Percentiles rank a stretch among this genome's conserved stretches.
Evolutionary conservation across 2,329 filamentous ascomycete species (phyloP).

Genomic region (Fusarium nanum): DNA sequence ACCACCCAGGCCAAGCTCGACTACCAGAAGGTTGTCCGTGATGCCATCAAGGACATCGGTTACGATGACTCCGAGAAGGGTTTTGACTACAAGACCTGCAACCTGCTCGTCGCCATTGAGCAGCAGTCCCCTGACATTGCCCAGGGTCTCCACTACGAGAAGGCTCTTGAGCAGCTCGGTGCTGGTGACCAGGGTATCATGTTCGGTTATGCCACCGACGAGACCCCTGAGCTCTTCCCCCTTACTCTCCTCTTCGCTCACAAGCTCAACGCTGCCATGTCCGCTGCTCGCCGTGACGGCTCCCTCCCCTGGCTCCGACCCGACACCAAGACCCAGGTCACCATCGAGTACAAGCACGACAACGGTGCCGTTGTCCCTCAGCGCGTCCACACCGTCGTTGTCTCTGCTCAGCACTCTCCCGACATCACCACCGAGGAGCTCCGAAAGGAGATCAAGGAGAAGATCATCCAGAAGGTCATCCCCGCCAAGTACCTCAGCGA

Average conservation of each 20-base stretch:
- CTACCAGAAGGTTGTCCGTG: conserved; percentile 97
- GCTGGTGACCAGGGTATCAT: conserved; percentile 99
- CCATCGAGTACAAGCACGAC: conserved; percentile 98
- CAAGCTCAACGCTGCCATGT: conserved; percentile 97
- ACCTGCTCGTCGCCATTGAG: conserved; percentile 98
- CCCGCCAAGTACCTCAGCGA: conserved; percentile 92
- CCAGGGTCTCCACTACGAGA: conserved; percentile 97
- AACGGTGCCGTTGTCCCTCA: conserved; percentile 90
- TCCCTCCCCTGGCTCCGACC: conserved; percentile 93
- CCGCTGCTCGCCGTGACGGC: conserved; percentile 86
- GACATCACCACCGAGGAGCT: conserved; percentile 91
- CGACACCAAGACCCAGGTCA: conserved; percentile 99
- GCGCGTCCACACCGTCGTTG: conserved; percentile 95
- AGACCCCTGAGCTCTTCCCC: conserved; percentile 97
- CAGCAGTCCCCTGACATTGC: conserved; percentile 99
- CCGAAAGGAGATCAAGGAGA: conserved; percentile 94
- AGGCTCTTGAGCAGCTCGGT: conserved; percentile 96
- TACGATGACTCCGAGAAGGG: conserved; percentile 98
- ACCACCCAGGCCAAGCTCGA: conserved; percentile 95
- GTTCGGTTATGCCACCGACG: conserved; percentile 99
- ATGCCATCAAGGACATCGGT: conserved; percentile 97
- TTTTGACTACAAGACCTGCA: conserved; percentile 99
- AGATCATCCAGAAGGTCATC: conserved; percentile 97
- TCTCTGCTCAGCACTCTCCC: conserved; percentile 93
- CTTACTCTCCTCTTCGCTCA: conserved; percentile 94